A percentile compares a stretch with the other conserved stretches of the same genome.
These are phyloP conservation scores for Ogataea ramenticola DNA, from an alignment of 805 yeast species.

Conservation along the genomic window DNA sequence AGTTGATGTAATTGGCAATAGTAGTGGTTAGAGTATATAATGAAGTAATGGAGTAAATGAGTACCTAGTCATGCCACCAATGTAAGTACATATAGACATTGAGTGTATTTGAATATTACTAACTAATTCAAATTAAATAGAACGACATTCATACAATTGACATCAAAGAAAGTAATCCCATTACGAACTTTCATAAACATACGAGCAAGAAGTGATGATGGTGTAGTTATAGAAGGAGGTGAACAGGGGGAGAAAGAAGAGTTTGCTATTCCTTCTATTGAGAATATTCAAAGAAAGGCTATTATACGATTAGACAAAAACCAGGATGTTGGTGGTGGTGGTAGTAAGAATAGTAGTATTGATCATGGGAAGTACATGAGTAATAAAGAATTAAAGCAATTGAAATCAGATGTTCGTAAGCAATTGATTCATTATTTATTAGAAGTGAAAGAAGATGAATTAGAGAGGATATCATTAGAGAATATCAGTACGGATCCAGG, in stretches of 20 bases:
- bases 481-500: slow-evolving; percentile 4
- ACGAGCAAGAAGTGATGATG: too few species aligned
- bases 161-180: slow-evolving; percentile 10
- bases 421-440: slow-evolving; percentile 10
- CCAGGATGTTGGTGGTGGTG: too few species aligned
- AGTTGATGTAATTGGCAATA: too few species aligned
- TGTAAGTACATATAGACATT: slow-evolving; percentile 10
- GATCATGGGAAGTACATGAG: too few species aligned
- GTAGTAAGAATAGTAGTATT: too few species aligned
- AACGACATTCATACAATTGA: slow-evolving; percentile 16
- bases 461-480: slow-evolving; percentile 7
- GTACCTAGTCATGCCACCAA: slow-evolving; percentile 13
- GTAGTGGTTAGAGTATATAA: too few species aligned
- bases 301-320: slow-evolving; percentile 1
- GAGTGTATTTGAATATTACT: background rate
- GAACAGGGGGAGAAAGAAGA: background rate
- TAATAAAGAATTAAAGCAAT: too few species aligned
- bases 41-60: background rate
- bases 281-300: slow-evolving; percentile 11
- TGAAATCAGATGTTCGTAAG: background rate
- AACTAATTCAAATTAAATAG: background rate
- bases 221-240: background rate
- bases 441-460: slow-evolving; percentile 14
- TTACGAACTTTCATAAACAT: slow-evolving; percentile 21
- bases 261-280: slow-evolving; percentile 12